Evolutionary conservation across 2,329 filamentous ascomycete species (phyloP), one percentile per base, ranked within the genome.

Genomic region (Thyridium curvatum): DNA sequence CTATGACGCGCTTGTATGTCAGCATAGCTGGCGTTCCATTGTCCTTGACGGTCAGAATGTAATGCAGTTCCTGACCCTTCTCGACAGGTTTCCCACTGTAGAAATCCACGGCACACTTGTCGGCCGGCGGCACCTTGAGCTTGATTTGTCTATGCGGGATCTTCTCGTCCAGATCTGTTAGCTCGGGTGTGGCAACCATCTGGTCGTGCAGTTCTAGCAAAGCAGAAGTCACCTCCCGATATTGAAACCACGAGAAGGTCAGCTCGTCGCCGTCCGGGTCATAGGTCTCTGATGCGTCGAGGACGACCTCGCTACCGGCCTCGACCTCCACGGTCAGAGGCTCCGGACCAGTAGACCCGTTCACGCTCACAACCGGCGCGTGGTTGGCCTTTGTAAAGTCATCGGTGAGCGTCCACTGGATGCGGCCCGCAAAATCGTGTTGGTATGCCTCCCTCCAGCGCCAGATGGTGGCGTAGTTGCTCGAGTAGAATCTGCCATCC

Each of bases 361-460:
- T 46, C 51, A 63, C 41, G 1, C 35, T 39, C 1, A 35, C 40
- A 12, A 47, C 43, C 1, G 48, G 46, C 3, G 42, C 38, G 14
- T 48, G 45, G n/a, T 42, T 45, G 4, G 32, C 29, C 6, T 31
- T 31, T 13, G 15, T 15, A 14, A 46, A 45, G 17, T 34, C 30
- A 1, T 26, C 8, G 18, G 16, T 39, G 16, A 41, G 37, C 3
- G 38, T 35, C 46, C 46, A 49, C 41, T 39, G 40, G 32, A 49
- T 46, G 4, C 47, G 39, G 0, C 45, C 45, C 6, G 48, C 48
- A 35, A 49, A 49, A 39, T 74, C 69, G 35, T 67, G 65, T 50
- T 74, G 69, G 41, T 66, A 74, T 1, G 70, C 68, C 38, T 66
- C 56, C 12, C 70, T 52, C 72, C 70, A 75, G n/a, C 71, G 56